These are phyloP conservation scores for Mortierella sp. DNA, from an alignment of 371 early-diverging fungal species.

Conservation along the genomic window DNA sequence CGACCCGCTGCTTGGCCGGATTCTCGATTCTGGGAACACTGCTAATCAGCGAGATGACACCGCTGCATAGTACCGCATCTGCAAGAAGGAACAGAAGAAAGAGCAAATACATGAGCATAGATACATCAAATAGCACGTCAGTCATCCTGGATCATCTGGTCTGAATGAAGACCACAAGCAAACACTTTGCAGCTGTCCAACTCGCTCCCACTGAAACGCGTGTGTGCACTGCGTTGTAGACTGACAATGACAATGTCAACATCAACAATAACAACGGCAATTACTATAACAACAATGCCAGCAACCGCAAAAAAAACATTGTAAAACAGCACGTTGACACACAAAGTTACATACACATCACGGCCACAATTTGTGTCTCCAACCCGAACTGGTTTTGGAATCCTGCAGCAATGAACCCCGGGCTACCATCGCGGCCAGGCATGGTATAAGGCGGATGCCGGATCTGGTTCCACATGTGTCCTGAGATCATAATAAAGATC, in stretches of 20 bases:
- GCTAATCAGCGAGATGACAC: slow-evolving; percentile 27
- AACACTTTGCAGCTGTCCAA: too few relatives aligned
- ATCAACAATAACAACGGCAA: neutral
- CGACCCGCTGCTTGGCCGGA: slow-evolving; percentile 61
- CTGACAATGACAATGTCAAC: neutral
- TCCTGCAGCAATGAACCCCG: slow-evolving; percentile 73
- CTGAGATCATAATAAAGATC: slow-evolving; percentile 80
- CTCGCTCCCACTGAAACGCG: too few relatives aligned
- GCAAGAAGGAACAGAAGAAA: neutral
- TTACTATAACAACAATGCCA: neutral
- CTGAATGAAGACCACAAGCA: neutral
- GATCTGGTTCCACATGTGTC: slow-evolving; percentile 92
- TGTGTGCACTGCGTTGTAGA: too few relatives aligned
- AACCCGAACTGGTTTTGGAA: slow-evolving; percentile 81
- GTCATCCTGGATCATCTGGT: too few relatives aligned
- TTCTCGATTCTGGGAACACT: slow-evolving; percentile 55
- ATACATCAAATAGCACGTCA: neutral
- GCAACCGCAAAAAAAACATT: too few relatives aligned
- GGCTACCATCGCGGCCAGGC: slow-evolving; percentile 64
- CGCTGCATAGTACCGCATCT: slow-evolving; percentile 36
- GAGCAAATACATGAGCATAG: neutral
- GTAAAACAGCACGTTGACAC: slow-evolving; percentile 5
- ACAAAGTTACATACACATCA: slow-evolving; percentile 69
- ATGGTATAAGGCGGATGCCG: slow-evolving; percentile 78
- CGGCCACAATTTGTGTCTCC: slow-evolving; percentile 81